Evolutionary conservation across 2,329 filamentous ascomycete genomes (phyloP), one percentile per base, ranked within the genome.

Genomic region (Penicillium sp.): DNA sequence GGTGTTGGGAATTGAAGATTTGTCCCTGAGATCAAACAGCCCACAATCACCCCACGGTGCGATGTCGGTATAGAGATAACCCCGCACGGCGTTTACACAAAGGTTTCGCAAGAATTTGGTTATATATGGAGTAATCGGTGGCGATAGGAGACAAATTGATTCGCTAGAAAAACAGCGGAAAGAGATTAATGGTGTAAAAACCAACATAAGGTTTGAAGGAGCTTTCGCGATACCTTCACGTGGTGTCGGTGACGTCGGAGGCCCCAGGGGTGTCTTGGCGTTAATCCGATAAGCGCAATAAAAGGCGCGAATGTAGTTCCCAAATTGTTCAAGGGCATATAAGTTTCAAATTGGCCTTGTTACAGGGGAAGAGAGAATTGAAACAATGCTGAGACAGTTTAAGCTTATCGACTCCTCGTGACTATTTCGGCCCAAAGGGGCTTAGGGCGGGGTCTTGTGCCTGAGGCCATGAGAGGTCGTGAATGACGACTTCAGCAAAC

Each of bases 231-330:
- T 56, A 40, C 42, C 48, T 55, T 53, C 43, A 47, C 51, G 56
- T 56, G 52, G 45, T 45, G 53, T 38, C 40, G 54, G 61, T 63
- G 63, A 65, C 63, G 62, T 64, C 58, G 62, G 57, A 61, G 59
- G 61, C 25, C 52, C 52, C 28, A 55, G 38, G 48, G 43, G 50
- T 17, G 38, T 59, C 56, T 60, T 59, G 46, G 59, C 57, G 49
- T 61, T 43, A 25, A 52, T 51, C 35, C 46, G 56, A 62, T 61
- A 56, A 55, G 53, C 46, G 10, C 7, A 30, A 19, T 19, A 22
- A 30, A 40, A 25, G 25, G 16, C 17, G 16, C 19, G 9, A 5
- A 50, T 28, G 28, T 48, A 48, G 28, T 11, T 33, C 37, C 30
- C 5, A 26, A 25, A 8, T 8, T 44, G 19, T 14, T 35, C 11